Evolutionary conservation across 371 early-diverging fungal species (phyloP), one percentile per base, ranked within the genome.

Genomic region (Mucor sp.): DNA sequence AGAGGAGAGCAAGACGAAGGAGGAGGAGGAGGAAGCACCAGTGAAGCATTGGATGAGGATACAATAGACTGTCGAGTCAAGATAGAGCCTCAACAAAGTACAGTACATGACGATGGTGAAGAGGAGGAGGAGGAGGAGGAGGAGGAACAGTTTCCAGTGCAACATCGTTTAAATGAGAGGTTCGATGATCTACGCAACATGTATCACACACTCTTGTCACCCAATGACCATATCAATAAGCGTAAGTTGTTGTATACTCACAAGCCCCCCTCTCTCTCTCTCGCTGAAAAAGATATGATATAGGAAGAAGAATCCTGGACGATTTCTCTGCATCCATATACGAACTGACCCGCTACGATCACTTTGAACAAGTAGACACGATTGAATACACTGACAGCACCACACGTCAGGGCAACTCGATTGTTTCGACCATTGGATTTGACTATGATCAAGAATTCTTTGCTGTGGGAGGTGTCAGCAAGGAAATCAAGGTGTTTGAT

Each of bases 341-440:
- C n/a, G 84, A 89, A 39, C 84, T 94, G 21, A 86, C 93, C 7
- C 78, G 83, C 58, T 88, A 86, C 68, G 85, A 85, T 12, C 74
- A 77, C 17, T 91, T 93, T 72, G 78, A 84, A 17, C 85, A 88
- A 7, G 69, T 95, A 62, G 93, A 94, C 35, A 89, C 86, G 0
- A 80, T 96, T 41, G 80, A 91, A 55, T 94, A 93, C 74, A 89
- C 90, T 9, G 95, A 96, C 64, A 83, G 77, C 7, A 72, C 82
- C 7, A 72, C 82, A 8, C 28, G 65, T 1, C 17, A 21, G 19
- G n/a, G 15, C 8, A 60, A 17, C 27, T 90, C 92, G 4, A 96
- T 97, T 62, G 94, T 97, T 1, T 93, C 94, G 0, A 90, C 95
- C 28, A 94, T 97, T 56, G 96, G 94, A 66, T 96, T 96, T 83